Evolutionary conservation across 2,329 filamentous ascomycete species (phyloP), one percentile per base, ranked within the genome.

Genomic region (Bipolaris cookei): DNA sequence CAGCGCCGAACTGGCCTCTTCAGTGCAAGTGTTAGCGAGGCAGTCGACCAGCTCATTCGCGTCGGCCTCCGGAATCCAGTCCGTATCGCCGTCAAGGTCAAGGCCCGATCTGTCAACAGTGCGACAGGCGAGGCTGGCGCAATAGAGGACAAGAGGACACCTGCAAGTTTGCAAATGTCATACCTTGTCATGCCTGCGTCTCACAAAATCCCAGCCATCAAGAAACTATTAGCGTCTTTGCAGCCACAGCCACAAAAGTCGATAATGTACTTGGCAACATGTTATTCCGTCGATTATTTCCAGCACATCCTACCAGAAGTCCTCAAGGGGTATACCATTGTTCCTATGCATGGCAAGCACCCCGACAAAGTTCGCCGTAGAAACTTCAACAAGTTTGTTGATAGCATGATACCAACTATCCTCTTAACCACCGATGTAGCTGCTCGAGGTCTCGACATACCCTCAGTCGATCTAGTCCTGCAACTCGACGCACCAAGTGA

Each of bases 231-330:
- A 2, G 81, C 85, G 18, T 82, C 84, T 13, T 77, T 96, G 20
- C 82, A 89, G n/a, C 85, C 90, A 0, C 84, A 82, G 4, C 94
- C 94, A 0, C 88, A 93, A 63, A 92, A 93, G 70, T 90, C 88
- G 30, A 97, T 99, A 51, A 83, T 97, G 51, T 99, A 97, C 73
- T 83, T 98, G 20, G 96, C 93, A 0, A 97, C 94, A 2, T 97
- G 95, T 74, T 93, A 92, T 30, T 90, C 91, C 0, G 95, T 99
- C 58, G 94, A 98, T 76, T 98, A 98, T 78, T 96, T 96, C 74
- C 88, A 93, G 58, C 85, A 92, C 65, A 81, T 96, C 5, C 81
- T 99, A 1, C 90, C 91, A 0, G 77, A 83, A 2, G 78, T 97
- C 5, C 79, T 99, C 0, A 89, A 90, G 1, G 69, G 83, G 1